These are phyloP conservation scores for Acanthamoeba triangularis DNA, from an alignment of 208 protist genomes.

Conservation along the genomic window DNA sequence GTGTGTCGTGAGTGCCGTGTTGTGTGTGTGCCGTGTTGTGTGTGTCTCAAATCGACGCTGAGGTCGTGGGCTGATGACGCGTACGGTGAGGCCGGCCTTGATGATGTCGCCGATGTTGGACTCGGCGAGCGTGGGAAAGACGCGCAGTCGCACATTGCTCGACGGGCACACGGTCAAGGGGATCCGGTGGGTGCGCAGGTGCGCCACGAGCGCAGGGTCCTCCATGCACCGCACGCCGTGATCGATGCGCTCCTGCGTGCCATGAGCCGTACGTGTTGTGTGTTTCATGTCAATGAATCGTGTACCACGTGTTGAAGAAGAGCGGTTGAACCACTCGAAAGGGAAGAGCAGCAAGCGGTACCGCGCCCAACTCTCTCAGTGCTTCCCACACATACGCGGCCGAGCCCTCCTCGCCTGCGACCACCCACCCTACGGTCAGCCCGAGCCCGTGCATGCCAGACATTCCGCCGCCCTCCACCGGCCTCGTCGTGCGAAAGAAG, in stretches of 20 bases:
- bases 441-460: too few relatives aligned
- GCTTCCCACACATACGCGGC: background rate
- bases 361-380: background rate
- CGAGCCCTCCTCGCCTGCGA: background rate
- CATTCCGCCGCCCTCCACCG: background rate
- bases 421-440: too few relatives aligned
- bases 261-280: too few relatives aligned
- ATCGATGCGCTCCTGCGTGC: background rate
- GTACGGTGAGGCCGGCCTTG: background rate
- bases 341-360: background rate
- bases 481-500: background rate
- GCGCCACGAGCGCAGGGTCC: background rate
- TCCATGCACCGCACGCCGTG: background rate
- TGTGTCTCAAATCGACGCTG: too few relatives aligned
- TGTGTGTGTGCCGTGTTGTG: too few relatives aligned
- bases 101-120: slow-evolving; percentile 10
- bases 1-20: too few relatives aligned
- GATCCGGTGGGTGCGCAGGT: background rate
- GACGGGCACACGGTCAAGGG: slow-evolving; percentile 14
- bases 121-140: background rate
- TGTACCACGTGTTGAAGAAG: too few relatives aligned
- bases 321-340: too few relatives aligned
- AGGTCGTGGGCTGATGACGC: too few relatives aligned
- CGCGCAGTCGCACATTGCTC: background rate
- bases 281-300: background rate